phyloP scores from a whole-genome alignment of 164 flowering plant genomes.

The Tetrastigma voinierianum region DNA sequence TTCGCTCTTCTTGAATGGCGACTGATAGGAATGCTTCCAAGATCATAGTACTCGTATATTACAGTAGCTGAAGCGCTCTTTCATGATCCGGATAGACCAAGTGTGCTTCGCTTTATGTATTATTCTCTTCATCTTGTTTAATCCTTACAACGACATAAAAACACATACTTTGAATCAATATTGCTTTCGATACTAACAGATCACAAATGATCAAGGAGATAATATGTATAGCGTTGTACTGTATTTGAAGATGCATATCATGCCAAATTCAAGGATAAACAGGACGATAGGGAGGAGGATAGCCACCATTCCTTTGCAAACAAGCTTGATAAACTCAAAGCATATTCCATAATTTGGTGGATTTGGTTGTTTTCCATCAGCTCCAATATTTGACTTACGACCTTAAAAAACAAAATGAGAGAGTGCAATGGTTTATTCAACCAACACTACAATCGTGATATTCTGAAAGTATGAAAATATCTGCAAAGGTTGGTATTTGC shows the following conservation, averaged over 20 bases:
- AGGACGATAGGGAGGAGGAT: slow-evolving; percentile 9
- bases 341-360: slow-evolving; percentile 9
- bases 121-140: background rate
- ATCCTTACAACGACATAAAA: background rate
- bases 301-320: slow-evolving; percentile 1
- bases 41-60: background rate
- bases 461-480: too few relatives aligned
- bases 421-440: too few relatives aligned
- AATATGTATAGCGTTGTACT: too few relatives aligned
- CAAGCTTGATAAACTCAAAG: slow-evolving; percentile 3
- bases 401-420: too few relatives aligned
- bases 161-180: background rate
- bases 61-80: background rate
- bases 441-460: too few relatives aligned
- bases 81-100: too few relatives aligned
- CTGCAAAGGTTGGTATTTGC: too few relatives aligned
- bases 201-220: too few relatives aligned
- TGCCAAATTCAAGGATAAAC: too few relatives aligned
- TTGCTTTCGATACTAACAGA: too few relatives aligned
- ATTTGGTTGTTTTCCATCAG: background rate
- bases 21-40: background rate
- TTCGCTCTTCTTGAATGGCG: background rate
- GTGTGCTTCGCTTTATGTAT: background rate
- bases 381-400: too few relatives aligned
- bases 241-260: too few relatives aligned